Conservation (phyloP, 1,284 basidiomycete genomes). For the Wallemia ichthyophaga region DNA sequence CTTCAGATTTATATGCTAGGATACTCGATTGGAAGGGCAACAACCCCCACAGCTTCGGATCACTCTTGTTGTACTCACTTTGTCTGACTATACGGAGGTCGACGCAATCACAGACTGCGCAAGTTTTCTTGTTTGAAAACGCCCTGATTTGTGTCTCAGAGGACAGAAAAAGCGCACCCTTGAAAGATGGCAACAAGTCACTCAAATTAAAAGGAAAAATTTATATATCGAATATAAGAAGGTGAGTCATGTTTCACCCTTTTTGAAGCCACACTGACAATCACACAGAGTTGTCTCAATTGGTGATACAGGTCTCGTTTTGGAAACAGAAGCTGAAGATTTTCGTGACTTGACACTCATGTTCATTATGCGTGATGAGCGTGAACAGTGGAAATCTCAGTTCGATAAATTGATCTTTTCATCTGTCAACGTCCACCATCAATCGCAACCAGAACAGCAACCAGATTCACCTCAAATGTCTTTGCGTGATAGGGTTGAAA, state of each 20-base stretch:
- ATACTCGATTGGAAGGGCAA: constrained; percentile 87
- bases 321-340: constrained; percentile 77
- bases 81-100: constrained; percentile 52
- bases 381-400: constrained; percentile 58
- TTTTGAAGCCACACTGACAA: too few species aligned
- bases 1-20: constrained; percentile 54
- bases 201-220: constrained; percentile 78
- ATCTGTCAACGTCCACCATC: constrained; percentile 14
- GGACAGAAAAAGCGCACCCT: constrained; percentile 44
- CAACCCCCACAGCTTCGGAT: constrained; percentile 47
- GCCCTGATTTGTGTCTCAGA: constrained; percentile 88
- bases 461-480: constrained; percentile 8
- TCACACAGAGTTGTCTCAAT: neutral
- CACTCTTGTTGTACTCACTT: constrained; percentile 66
- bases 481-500: neutral
- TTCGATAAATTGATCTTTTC: constrained; percentile 39
- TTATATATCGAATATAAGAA: constrained; percentile 65
- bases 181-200: constrained; percentile 36
- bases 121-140: constrained; percentile 82
- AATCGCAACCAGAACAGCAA: constrained; percentile 7
- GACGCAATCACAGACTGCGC: constrained; percentile 57
- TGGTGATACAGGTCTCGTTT: constrained; percentile 12
- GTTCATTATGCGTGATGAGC: constrained; percentile 61
- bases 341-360: constrained; percentile 78
- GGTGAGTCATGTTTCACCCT: neutral